Conservation (phyloP, 2,329 filamentous ascomycete species). For the Paraphaeosphaeria minitans region DNA sequence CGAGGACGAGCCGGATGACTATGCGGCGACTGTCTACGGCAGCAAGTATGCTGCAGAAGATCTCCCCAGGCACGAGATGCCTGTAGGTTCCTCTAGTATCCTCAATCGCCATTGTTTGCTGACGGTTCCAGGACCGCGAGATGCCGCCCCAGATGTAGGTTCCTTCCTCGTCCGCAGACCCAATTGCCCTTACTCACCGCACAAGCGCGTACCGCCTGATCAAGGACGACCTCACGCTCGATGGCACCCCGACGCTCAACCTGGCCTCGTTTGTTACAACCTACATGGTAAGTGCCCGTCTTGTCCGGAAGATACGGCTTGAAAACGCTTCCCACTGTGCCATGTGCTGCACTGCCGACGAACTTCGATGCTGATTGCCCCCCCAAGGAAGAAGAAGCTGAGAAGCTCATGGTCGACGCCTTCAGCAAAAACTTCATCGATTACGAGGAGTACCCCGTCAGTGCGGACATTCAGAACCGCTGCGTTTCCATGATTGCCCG, state of each 20-base stretch:
- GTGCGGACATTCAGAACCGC: slow-evolving; percentile 74
- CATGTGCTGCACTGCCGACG: slow-evolving; percentile 11
- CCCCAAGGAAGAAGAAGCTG: slow-evolving; percentile 85
- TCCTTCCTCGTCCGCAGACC: background rate
- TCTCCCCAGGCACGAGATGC: slow-evolving; percentile 83
- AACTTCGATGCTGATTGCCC: background rate
- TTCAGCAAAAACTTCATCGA: slow-evolving; percentile 88
- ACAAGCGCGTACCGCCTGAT: slow-evolving; percentile 88
- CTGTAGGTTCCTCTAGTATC: slow-evolving; percentile 58
- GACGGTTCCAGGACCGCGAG: slow-evolving; percentile 53
- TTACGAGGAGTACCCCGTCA: slow-evolving; percentile 58
- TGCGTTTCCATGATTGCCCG: slow-evolving; percentile 65
- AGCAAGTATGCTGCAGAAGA: slow-evolving; percentile 81
- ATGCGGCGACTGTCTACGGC: slow-evolving; percentile 84
- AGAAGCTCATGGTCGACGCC: slow-evolving; percentile 91
- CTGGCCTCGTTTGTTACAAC: slow-evolving; percentile 93
- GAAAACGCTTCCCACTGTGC: slow-evolving; percentile 4
- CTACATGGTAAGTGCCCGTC: slow-evolving; percentile 77
- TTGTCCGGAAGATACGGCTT: background rate
- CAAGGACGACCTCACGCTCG: slow-evolving; percentile 83
- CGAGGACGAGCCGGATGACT: slow-evolving; percentile 53
- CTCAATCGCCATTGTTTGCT: slow-evolving; percentile 8
- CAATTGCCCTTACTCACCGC: background rate
- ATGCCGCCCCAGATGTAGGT: slow-evolving; percentile 80
- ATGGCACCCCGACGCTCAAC: slow-evolving; percentile 68